A percentile compares a stretch with the other conserved stretches of the same genome.
These are phyloP conservation scores for Sphaerulina musiva DNA, from an alignment of 2,329 filamentous ascomycete species.

Conservation along the genomic window DNA sequence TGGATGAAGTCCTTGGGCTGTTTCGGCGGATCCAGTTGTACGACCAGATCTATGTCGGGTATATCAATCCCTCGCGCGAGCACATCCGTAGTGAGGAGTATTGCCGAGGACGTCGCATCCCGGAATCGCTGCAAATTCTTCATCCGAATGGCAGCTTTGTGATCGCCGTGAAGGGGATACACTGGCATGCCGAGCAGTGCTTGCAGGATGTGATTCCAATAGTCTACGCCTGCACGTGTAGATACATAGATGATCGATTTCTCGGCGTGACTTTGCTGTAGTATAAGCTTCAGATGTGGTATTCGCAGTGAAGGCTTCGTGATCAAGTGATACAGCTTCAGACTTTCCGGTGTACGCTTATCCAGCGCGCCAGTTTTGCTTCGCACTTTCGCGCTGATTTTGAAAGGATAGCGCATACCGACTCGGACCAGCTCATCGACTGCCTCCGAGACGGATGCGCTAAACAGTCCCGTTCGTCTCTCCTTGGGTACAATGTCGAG, in stretches of 20 bases:
- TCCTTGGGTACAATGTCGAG: slow-evolving; percentile 83
- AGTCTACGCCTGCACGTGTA: slow-evolving; percentile 90
- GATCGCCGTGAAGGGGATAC: slow-evolving; percentile 84
- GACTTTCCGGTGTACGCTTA: slow-evolving; percentile 78
- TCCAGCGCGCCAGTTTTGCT: slow-evolving; percentile 67
- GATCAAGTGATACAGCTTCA: slow-evolving; percentile 83
- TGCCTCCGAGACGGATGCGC: slow-evolving; percentile 90
- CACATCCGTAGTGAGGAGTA: slow-evolving; percentile 88
- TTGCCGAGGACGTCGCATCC: slow-evolving; percentile 64
- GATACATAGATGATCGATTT: slow-evolving; percentile 89
- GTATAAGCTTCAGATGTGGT: slow-evolving; percentile 62
- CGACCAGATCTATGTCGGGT: slow-evolving; percentile 80
- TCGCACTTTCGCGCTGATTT: slow-evolving; percentile 89
- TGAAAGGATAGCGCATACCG: slow-evolving; percentile 86
- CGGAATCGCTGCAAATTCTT: slow-evolving; percentile 82
- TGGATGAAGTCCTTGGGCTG: slow-evolving; percentile 80
- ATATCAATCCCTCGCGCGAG: slow-evolving; percentile 88
- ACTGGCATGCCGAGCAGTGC: slow-evolving; percentile 63
- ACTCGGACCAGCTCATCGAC: slow-evolving; percentile 89
- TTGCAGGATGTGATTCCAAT: slow-evolving; percentile 77
- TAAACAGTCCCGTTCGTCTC: slow-evolving; percentile 85
- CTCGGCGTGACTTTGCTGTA: slow-evolving; percentile 58
- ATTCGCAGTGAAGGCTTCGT: slow-evolving; percentile 74
- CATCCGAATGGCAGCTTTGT: slow-evolving; percentile 76
- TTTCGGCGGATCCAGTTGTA: slow-evolving; percentile 77